Evolutionary conservation across 352 stramenopile species (phyloP).

Genomic region (Elongisporangium undulatum): DNA sequence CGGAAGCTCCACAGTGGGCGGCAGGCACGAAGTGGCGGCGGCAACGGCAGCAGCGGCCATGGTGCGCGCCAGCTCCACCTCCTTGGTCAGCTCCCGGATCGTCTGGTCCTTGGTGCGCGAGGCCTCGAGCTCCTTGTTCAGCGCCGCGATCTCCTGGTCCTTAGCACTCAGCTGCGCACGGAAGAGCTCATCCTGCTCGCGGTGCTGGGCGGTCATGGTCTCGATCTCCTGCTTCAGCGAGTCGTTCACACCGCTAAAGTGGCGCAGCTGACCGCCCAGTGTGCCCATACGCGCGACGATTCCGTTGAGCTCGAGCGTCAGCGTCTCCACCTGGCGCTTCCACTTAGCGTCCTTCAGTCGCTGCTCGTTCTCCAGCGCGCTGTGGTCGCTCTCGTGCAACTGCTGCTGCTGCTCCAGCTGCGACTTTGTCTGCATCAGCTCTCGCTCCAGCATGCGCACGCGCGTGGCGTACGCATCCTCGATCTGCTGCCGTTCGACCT

Average conservation of each 20-base stretch:
- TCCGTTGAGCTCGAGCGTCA: background rate
- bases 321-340: background rate
- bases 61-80: background rate
- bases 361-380: background rate
- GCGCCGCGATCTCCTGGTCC: constrained; percentile 40
- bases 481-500: background rate
- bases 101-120: constrained; percentile 5
- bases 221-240: constrained; percentile 22
- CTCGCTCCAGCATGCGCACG: constrained; percentile 10
- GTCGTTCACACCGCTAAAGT: constrained; percentile 29
- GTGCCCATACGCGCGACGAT: background rate
- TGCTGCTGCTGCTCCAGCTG: constrained; percentile 21
- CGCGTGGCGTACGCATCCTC: background rate
- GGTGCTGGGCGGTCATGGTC: constrained; percentile 27
- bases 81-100: background rate
- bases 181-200: constrained; percentile 27
- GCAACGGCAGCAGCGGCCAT: background rate
- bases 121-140: constrained; percentile 44
- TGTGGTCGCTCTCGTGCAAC: background rate
- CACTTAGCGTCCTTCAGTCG: background rate
- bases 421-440: constrained; percentile 16
- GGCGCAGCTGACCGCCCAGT: constrained; percentile 11
- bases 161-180: constrained; percentile 45
- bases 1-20: background rate
- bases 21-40: background rate